Percentiles rank a stretch among this genome's conserved stretches.
phyloP scores from a whole-genome alignment of 1,284 basidiomycete species.

The Cystobasidium sp. region DNA sequence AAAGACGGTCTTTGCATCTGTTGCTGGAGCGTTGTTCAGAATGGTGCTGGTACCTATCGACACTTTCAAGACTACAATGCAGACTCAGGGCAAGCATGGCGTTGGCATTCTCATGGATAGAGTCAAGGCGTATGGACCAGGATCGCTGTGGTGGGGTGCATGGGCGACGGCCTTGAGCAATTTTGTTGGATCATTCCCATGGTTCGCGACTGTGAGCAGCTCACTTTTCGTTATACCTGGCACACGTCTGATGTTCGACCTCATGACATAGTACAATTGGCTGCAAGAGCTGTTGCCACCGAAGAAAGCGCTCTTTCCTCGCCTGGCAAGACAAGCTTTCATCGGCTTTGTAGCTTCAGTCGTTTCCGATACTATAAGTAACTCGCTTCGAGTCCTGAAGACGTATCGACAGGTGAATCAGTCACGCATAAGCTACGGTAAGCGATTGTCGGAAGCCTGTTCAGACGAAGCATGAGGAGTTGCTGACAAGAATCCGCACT shows the following conservation, averaged over 20 bases:
- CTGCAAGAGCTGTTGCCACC: constrained; percentile 68
- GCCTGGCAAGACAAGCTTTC: constrained; percentile 68
- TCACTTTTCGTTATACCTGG: neutral
- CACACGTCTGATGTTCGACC: neutral
- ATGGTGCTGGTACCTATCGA: constrained; percentile 86
- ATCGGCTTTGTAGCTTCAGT: constrained; percentile 84
- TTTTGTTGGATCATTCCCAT: constrained; percentile 84
- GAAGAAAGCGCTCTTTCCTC: constrained; percentile 20
- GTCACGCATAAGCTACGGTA: constrained; percentile 71
- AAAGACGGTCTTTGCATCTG: constrained; percentile 42
- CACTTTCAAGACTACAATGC: constrained; percentile 87
- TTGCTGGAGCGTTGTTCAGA: constrained; percentile 69
- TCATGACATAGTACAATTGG: constrained; percentile 67
- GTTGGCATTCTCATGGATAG: constrained; percentile 68
- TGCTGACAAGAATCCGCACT: neutral
- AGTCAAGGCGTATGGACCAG: constrained; percentile 74
- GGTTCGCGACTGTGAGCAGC: constrained; percentile 48
- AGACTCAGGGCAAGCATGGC: constrained; percentile 72
- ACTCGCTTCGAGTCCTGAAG: constrained; percentile 87
- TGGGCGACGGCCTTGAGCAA: constrained; percentile 85
- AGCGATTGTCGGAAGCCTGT: constrained; percentile 44
- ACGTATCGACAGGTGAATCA: constrained; percentile 87
- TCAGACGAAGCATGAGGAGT: neutral
- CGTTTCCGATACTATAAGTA: constrained; percentile 78
- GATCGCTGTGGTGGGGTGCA: constrained; percentile 77